phyloP scores from a whole-genome alignment of 768 basidiomycete genomes.

The Termitomyces sp. region DNA sequence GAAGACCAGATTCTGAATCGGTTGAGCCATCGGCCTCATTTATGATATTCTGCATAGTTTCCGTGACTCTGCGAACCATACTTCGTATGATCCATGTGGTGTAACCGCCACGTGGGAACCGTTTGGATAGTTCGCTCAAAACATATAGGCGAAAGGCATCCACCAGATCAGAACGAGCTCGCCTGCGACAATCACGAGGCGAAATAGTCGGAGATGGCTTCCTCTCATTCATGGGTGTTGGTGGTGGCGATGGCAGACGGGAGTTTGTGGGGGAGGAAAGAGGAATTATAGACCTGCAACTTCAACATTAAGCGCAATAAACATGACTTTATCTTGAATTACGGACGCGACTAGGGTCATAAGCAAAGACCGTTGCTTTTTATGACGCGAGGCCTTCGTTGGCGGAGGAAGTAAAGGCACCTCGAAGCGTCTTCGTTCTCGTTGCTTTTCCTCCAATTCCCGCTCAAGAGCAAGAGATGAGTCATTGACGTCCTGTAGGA shows the following conservation, averaged over 20 bases:
- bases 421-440: conserved; percentile 19
- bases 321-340: conserved; percentile 15
- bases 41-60: conserved; percentile 36
- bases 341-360: conserved; percentile 66
- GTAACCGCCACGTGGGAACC: conserved; percentile 35
- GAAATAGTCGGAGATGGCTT: conserved; percentile 21
- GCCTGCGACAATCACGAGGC: conserved; percentile 44
- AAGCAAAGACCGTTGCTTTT: conserved; percentile 65
- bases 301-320: conserved; percentile 12
- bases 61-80: conserved; percentile 42
- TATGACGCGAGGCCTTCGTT: conserved; percentile 44
- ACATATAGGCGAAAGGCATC: conserved; percentile 63
- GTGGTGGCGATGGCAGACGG: conserved; percentile 24
- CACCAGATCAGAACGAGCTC: conserved; percentile 62
- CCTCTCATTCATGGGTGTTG: conserved; percentile 20
- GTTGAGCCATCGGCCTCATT: conserved; percentile 25
- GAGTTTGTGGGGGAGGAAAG: conserved; percentile 28
- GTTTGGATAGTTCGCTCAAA: conserved; percentile 41
- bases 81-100: conserved; percentile 50
- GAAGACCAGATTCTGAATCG: conserved; percentile 4
- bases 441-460: conserved; percentile 26
- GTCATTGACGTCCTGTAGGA: conserved; percentile 48
- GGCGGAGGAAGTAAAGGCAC: conserved; percentile 20
- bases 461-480: conserved; percentile 38
- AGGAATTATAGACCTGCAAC: conserved; percentile 21